Base-by-base conservation (phyloP, 352 stramenopile genomes). In the Phytopythium mirpurense region DNA sequence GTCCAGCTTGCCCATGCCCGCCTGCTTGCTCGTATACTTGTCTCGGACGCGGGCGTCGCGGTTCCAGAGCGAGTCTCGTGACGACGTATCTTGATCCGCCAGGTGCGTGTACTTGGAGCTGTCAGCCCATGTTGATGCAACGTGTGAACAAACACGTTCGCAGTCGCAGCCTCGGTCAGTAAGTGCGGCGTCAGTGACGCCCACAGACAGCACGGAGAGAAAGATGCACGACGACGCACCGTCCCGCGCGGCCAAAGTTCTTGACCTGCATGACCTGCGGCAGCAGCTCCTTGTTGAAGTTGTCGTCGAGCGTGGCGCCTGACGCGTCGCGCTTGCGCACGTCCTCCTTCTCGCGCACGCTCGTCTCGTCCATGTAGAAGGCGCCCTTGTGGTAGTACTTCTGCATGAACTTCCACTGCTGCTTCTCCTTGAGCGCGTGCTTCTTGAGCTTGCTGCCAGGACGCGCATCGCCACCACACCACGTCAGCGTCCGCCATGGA, bases 321-420 rank as follows among this genome's bases (percentile, higher is more conserved):
- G 70, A 79, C 4, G 90, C 89, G 57, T 98, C 96, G 36, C 88
- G 86, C 45, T 88, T 84, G 27, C 95, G 90, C 23, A 98, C 88
- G 63, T 98, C 95, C 57, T 91, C 64, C 52, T 95, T 86, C 21
- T 86, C 76, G 37, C 77, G 63, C 23, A 97, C 71, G 51, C 93
- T 98, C 37, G 92, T 73, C 18, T 98, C 92, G 58, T 98, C 96
- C 78, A 98, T 95, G 65, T 98, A 99, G 56, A 98, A 99, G 0
- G 93, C 95, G 38, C 96, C 97, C 62, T 98, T 97, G 74, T 99
- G 97, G 70, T 99, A 98, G 65, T 98, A 99, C 54, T 98, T 97
- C 60, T 99, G 96, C 74, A 98, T 84, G 69, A 98, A 98, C 57
- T 95, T 97, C 49, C 86, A 86, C 67, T 96, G 96, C 40, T 64